A percentile compares a stretch with the other conserved stretches of the same genome.
Evolutionary conservation across 2,329 filamentous ascomycete species (phyloP).

Genomic region (Diaporthe capsici): DNA sequence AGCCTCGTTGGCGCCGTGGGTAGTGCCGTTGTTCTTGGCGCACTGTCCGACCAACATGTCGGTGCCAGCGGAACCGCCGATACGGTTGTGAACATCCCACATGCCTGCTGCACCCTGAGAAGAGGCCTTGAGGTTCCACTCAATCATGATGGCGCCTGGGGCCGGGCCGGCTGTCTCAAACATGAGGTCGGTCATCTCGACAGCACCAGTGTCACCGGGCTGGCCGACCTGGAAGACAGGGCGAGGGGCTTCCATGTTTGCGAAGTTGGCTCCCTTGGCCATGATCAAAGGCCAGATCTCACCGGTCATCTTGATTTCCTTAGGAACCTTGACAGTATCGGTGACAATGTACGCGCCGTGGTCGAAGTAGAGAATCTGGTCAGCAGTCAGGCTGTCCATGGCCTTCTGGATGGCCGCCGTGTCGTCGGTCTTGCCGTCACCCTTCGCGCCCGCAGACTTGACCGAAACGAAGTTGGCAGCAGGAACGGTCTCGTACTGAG

Average conservation of each 20-base stretch:
- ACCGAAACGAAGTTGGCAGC: constrained; percentile 84
- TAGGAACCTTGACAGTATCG: constrained; percentile 79
- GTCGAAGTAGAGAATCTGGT: constrained; percentile 81
- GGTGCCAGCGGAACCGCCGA: constrained; percentile 89
- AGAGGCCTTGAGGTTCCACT: constrained; percentile 86
- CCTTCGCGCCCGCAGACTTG: constrained; percentile 85
- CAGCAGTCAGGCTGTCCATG: constrained; percentile 75
- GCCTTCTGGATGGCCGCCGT: constrained; percentile 86
- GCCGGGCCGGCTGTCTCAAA: constrained; percentile 87
- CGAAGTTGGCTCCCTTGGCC: constrained; percentile 82
- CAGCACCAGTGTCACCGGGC: constrained; percentile 80
- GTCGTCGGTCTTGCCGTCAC: constrained; percentile 90
- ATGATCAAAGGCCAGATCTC: constrained; percentile 94
- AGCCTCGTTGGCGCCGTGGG: constrained; percentile 71
- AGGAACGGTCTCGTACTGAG: constrained; percentile 82
- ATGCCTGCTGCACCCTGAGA: constrained; percentile 80
- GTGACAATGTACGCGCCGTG: constrained; percentile 81
- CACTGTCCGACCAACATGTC: constrained; percentile 85
- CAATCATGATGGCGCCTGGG: constrained; percentile 89
- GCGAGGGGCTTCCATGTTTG: constrained; percentile 80
- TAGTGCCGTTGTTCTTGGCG: constrained; percentile 78
- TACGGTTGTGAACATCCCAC: constrained; percentile 97
- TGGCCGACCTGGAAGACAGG: constrained; percentile 90
- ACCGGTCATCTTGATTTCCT: constrained; percentile 88
- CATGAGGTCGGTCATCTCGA: constrained; percentile 91